These are phyloP conservation scores for Kalmanozyma brasiliensis DNA, from an alignment of 1,284 basidiomycete genomes.

Conservation along the genomic window DNA sequence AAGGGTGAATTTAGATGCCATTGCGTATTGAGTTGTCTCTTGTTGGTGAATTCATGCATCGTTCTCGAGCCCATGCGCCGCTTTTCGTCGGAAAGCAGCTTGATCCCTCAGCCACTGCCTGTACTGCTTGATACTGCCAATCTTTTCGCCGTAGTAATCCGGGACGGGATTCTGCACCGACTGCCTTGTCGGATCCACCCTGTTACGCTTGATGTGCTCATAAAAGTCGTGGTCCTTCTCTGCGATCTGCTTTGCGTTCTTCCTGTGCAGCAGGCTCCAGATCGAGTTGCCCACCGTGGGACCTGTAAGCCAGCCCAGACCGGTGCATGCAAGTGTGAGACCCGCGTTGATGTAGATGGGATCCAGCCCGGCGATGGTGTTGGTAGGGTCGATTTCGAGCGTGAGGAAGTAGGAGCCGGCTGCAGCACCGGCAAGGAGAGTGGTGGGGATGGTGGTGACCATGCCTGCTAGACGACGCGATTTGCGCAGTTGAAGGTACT, in stretches of 20 bases:
- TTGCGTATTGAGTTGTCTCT: background rate
- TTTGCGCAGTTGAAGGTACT: constrained; percentile 56
- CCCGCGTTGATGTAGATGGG: constrained; percentile 60
- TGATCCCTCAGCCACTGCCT: constrained; percentile 66
- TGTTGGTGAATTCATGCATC: constrained; percentile 24
- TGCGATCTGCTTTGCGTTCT: constrained; percentile 53
- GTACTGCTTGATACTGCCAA: constrained; percentile 62
- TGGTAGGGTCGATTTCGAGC: constrained; percentile 58
- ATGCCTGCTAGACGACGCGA: constrained; percentile 59
- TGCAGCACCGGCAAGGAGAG: constrained; percentile 48
- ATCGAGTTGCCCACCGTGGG: constrained; percentile 56
- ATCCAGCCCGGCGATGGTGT: constrained; percentile 59
- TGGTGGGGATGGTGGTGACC: constrained; percentile 62
- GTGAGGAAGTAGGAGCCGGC: constrained; percentile 62
- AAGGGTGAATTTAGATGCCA: too few species aligned
- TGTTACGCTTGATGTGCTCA: constrained; percentile 55
- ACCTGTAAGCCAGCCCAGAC: constrained; percentile 62
- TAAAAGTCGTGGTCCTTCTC: constrained; percentile 63
- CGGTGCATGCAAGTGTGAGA: constrained; percentile 58
- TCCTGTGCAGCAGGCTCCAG: constrained; percentile 57
- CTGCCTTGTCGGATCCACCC: constrained; percentile 61
- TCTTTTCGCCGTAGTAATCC: constrained; percentile 66
- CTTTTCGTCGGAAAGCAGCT: constrained; percentile 60
- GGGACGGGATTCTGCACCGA: constrained; percentile 64
- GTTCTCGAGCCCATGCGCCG: constrained; percentile 59